A percentile compares a stretch with the other conserved stretches of the same genome.
These are phyloP conservation scores for Lachancea nothofagi DNA, from an alignment of 805 yeast species.

Conservation along the genomic window DNA sequence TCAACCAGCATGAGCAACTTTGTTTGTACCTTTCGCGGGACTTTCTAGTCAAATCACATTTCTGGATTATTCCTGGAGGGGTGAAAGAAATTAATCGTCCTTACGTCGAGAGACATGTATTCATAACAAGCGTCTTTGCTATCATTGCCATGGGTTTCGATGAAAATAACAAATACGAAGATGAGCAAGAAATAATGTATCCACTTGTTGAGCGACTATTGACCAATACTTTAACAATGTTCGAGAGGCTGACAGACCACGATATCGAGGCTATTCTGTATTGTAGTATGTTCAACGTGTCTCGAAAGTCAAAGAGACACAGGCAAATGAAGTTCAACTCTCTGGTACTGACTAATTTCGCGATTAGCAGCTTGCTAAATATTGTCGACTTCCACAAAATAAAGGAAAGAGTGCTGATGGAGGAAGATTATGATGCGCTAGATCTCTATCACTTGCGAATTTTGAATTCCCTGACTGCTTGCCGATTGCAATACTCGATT, in stretches of 20 bases:
- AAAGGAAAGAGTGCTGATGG: slow-evolving; percentile 32
- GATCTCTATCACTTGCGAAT: slow-evolving; percentile 52
- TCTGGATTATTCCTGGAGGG: slow-evolving; percentile 61
- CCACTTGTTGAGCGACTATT: slow-evolving; percentile 45
- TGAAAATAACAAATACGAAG: slow-evolving; percentile 44
- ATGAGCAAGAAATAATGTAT: slow-evolving; percentile 44
- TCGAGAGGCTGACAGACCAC: slow-evolving; percentile 51
- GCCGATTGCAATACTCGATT: slow-evolving; percentile 47
- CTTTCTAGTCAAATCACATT: slow-evolving; percentile 49
- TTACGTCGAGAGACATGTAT: slow-evolving; percentile 47
- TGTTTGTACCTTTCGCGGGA: slow-evolving; percentile 43
- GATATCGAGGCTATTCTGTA: slow-evolving; percentile 57
- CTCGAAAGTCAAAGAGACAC: slow-evolving; percentile 43
- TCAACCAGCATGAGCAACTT: slow-evolving; percentile 37
- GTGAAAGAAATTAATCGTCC: slow-evolving; percentile 41
- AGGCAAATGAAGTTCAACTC: slow-evolving; percentile 47
- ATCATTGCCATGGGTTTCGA: slow-evolving; percentile 52
- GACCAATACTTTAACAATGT: slow-evolving; percentile 43
- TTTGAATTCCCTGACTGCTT: slow-evolving; percentile 46
- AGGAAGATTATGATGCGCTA: slow-evolving; percentile 27
- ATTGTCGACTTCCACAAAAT: slow-evolving; percentile 43
- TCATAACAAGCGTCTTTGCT: slow-evolving; percentile 49
- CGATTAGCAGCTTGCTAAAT: slow-evolving; percentile 43
- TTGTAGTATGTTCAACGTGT: slow-evolving; percentile 48
- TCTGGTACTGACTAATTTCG: slow-evolving; percentile 49